Evolutionary conservation across 179 eudicot genomes (phyloP).

Genomic region (Silene noctiflora): DNA sequence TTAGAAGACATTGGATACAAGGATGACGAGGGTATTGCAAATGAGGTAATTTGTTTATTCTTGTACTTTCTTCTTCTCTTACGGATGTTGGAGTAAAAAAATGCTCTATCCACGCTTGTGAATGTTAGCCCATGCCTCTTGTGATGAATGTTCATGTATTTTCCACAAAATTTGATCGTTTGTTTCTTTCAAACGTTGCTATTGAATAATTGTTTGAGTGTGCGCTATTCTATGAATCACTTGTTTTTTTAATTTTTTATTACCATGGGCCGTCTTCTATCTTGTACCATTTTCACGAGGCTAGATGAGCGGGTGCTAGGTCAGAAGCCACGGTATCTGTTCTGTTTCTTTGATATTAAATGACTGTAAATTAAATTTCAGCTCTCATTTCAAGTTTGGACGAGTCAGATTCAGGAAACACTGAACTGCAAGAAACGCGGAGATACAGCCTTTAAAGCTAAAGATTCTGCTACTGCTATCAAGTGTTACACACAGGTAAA

Average conservation of each 20-base stretch:
- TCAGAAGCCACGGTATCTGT: too few species aligned
- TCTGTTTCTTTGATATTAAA: too few species aligned
- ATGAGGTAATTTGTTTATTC: conserved; percentile 46
- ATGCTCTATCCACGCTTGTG: not conserved
- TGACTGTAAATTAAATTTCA: conserved; percentile 26
- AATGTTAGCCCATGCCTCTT: too few species aligned
- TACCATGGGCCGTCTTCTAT: too few species aligned
- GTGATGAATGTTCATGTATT: too few species aligned
- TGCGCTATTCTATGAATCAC: too few species aligned
- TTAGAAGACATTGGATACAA: conserved; percentile 69
- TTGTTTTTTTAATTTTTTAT: too few species aligned
- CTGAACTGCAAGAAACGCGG: conserved; percentile 69
- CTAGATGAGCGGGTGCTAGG: too few species aligned
- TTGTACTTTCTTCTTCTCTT: not conserved
- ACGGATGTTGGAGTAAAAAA: not conserved
- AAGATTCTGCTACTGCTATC: conserved; percentile 67
- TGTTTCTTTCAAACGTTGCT: not conserved
- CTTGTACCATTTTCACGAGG: not conserved
- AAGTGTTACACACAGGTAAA: conserved; percentile 64
- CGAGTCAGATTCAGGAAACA: conserved; percentile 72
- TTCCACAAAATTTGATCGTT: not conserved
- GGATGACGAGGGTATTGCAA: conserved; percentile 74
- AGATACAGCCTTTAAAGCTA: conserved; percentile 65
- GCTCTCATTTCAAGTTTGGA: conserved; percentile 91
- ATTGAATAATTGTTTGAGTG: too few species aligned